These are phyloP conservation scores for Penicillium sp. DNA, from an alignment of 2,329 filamentous ascomycete genomes.

Conservation along the genomic window DNA sequence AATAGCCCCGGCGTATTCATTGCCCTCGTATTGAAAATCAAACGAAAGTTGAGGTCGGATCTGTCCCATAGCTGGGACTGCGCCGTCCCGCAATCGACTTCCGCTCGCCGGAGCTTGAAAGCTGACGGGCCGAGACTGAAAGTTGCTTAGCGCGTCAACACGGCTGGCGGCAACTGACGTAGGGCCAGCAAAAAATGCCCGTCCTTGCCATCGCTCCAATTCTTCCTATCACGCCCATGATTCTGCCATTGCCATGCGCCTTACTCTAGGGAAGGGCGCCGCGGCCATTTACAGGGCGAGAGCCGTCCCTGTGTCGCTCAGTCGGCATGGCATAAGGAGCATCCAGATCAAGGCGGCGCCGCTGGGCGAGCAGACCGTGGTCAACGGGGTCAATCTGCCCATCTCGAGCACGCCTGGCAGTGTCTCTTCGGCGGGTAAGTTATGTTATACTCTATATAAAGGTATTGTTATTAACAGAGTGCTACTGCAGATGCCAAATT, in stretches of 20 bases:
- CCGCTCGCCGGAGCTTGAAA: constrained; percentile 1
- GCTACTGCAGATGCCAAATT: constrained; percentile 69
- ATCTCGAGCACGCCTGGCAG: constrained; percentile 35
- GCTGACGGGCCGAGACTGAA: constrained; percentile 6
- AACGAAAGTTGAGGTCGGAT: not conserved
- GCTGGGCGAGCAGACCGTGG: constrained; percentile 32
- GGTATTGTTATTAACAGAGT: not conserved
- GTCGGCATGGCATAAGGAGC: constrained; percentile 27
- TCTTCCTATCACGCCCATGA: constrained; percentile 12
- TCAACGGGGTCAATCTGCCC: constrained; percentile 35
- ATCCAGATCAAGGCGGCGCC: constrained; percentile 44
- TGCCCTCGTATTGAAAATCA: not conserved
- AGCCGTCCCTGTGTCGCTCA: constrained; percentile 23
- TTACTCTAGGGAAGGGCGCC: constrained; percentile 32
- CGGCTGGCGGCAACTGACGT: constrained; percentile 10
- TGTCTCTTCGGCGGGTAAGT: constrained; percentile 40
- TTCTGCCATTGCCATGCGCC: constrained; percentile 28
- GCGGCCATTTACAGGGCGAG: constrained; percentile 31
- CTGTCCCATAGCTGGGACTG: not conserved
- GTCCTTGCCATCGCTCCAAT: constrained; percentile 2
- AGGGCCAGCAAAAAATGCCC: constrained; percentile 6
- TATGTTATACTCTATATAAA: not conserved
- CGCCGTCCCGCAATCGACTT: constrained; percentile 3
- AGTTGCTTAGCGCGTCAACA: constrained; percentile 10
- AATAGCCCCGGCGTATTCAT: not conserved